phyloP scores from a whole-genome alignment of 2,329 filamentous ascomycete genomes.

The Paecilomyces niveus region DNA sequence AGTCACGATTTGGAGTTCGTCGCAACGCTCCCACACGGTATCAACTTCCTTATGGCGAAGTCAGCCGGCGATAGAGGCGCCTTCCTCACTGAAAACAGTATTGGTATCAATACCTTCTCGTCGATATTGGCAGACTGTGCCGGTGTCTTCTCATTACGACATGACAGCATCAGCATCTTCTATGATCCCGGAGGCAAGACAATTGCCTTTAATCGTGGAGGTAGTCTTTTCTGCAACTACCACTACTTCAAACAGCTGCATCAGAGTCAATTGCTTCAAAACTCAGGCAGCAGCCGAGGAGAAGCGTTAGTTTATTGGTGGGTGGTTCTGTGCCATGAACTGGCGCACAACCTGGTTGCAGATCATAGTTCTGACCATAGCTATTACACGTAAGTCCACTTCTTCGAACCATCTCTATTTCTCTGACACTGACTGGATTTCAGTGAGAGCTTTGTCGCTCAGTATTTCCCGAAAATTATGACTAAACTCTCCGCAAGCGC shows the following conservation, averaged over 20 bases:
- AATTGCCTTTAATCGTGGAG: conserved; percentile 85
- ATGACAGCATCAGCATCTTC: conserved; percentile 72
- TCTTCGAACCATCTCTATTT: not conserved
- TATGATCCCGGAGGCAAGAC: conserved; percentile 71
- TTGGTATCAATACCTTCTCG: conserved; percentile 62
- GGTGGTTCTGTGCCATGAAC: conserved; percentile 89
- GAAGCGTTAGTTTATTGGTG: conserved; percentile 85
- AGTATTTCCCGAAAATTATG: conserved; percentile 69
- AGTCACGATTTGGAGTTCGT: conserved; percentile 66
- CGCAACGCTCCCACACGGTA: conserved; percentile 62
- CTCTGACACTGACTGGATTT: conserved; percentile 2
- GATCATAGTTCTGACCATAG: conserved; percentile 73
- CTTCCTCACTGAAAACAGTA: conserved; percentile 58
- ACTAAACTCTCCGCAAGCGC: conserved; percentile 36
- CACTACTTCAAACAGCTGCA: conserved; percentile 80
- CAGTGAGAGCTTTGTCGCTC: conserved; percentile 68
- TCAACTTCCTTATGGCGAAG: conserved; percentile 65
- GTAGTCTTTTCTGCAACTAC: conserved; percentile 90
- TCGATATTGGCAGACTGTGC: conserved; percentile 61
- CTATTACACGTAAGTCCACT: conserved; percentile 56
- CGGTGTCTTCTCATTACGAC: conserved; percentile 63
- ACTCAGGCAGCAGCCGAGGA: conserved; percentile 41
- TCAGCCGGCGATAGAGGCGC: conserved; percentile 42
- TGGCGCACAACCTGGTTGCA: conserved; percentile 84
- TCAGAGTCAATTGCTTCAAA: conserved; percentile 40